Percentiles rank a stretch among this genome's conserved stretches.
phyloP scores from a whole-genome alignment of 805 yeast genomes.

The Gaillardinia entomophila region DNA sequence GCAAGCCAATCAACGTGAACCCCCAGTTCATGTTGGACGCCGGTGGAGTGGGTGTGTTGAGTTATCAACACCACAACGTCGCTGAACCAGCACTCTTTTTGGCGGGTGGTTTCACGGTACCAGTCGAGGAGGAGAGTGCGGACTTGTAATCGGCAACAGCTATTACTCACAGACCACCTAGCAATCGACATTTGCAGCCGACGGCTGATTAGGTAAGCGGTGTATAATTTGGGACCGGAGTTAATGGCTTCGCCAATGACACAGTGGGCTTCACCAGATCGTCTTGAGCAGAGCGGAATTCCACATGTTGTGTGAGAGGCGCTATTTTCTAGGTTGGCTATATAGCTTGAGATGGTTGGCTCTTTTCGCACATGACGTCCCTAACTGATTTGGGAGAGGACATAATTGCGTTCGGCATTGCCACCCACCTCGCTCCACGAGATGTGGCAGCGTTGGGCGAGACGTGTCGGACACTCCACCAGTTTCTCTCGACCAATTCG shows the following conservation, averaged over 20 bases:
- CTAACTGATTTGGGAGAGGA: constrained; percentile 33
- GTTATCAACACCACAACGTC: constrained; percentile 80
- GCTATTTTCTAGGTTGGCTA: too few species aligned
- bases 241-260: too few species aligned
- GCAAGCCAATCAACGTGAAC: constrained; percentile 49
- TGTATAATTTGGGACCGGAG: too few species aligned
- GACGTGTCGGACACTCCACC: constrained; percentile 14
- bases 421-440: constrained; percentile 22
- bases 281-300: too few species aligned
- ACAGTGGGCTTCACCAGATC: too few species aligned
- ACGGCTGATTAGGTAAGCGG: too few species aligned
- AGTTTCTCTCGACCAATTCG: constrained; percentile 21
- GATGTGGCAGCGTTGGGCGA: constrained; percentile 37
- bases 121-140: constrained; percentile 51
- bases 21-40: constrained; percentile 88
- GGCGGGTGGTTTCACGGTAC: constrained; percentile 78
- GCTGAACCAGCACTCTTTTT: constrained; percentile 83
- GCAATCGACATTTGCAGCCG: too few species aligned
- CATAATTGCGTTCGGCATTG: constrained; percentile 29
- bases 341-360: too few species aligned
- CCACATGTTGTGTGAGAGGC: too few species aligned
- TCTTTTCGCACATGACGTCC: too few species aligned
- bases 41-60: constrained; percentile 89
- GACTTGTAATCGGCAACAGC: too few species aligned
- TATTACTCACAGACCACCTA: too few species aligned